Evolutionary conservation across 2,329 filamentous ascomycete genomes (phyloP), one percentile per base, ranked within the genome.

Genomic region (Salinomyces thailandicus): DNA sequence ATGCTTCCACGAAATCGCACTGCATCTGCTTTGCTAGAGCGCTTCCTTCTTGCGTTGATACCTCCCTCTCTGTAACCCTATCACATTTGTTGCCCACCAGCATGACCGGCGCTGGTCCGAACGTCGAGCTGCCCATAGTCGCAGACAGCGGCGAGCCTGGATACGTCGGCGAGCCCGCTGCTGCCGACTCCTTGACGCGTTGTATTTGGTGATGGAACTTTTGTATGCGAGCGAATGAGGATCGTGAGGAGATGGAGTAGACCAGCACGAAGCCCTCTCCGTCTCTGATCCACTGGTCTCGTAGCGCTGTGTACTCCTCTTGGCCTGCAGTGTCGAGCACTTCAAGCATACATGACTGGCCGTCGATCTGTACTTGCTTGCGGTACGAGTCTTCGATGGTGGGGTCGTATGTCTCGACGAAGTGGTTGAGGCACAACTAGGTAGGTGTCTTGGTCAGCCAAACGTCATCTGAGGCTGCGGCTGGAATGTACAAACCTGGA

Each of bases 71-170:
- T 18, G 89, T 93, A 31, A 93, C 85, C 53, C 91, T 76, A 64
- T 98, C 91, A 65, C 85, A 93, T 69, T 98, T 98, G 71, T 98
- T 96, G 49, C 91, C 91, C 22, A 98, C 91, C 18, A 98, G 73
- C 91, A 98, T 96, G 54, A 98, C 85, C 31, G 91, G 91, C 12
- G 91, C 85, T 14, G 81, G 81, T 45, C 76, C 71, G 45, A 75
- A 75, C 17, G 57, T 69, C 29, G 66, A 63, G 14, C 64, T 66
- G 14, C 67, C 64, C 31, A 71, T 69, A 0, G 71, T 72, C 20
- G 69, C 62, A 38, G 72, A 75, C 44, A 85, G 71, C 33, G 81
- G 81, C 16, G 81, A 85, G 43, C 81, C 81, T 5, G 79, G 78
- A 52, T 85, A 87, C 18, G 80, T 81, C 5, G 81, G 80, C 16